Conservation (phyloP, 2,329 filamentous ascomycete genomes). For the Clarireedia homoeocarpa region DNA sequence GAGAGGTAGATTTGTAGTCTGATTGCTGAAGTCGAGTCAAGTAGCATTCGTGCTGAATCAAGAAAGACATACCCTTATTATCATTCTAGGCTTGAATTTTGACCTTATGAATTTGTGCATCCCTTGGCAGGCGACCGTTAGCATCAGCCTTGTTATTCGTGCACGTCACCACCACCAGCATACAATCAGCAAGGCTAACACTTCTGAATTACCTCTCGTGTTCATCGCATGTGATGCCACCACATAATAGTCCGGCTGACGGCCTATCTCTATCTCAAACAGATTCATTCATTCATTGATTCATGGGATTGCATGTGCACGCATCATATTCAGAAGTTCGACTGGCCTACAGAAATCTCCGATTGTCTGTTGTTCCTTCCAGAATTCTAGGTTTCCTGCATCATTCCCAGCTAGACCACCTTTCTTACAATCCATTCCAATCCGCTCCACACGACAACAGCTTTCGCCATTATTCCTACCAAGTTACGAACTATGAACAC, state of each 20-base stretch:
- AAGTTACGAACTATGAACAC: neutral
- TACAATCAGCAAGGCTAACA: neutral
- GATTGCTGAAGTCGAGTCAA: no score
- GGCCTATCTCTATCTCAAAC: neutral
- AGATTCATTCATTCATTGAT: neutral
- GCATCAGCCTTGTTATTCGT: neutral
- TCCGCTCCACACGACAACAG: neutral
- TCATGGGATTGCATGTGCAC: neutral
- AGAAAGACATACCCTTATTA: no score
- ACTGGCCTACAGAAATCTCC: neutral
- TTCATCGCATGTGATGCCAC: slow-evolving; percentile 4
- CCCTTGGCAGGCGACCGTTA: no score
- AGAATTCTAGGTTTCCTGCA: neutral
- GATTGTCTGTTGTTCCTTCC: neutral
- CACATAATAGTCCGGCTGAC: neutral
- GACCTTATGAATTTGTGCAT: no score
- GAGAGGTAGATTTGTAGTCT: no score
- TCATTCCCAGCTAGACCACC: neutral
- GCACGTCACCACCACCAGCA: neutral
- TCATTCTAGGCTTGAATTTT: no score
- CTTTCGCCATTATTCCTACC: neutral
- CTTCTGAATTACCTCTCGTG: neutral
- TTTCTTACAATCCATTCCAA: neutral
- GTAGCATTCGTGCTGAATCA: no score
- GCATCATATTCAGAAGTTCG: neutral